Base-by-base conservation (phyloP, 805 yeast genomes). In the Barnettozyma salicaria region DNA sequence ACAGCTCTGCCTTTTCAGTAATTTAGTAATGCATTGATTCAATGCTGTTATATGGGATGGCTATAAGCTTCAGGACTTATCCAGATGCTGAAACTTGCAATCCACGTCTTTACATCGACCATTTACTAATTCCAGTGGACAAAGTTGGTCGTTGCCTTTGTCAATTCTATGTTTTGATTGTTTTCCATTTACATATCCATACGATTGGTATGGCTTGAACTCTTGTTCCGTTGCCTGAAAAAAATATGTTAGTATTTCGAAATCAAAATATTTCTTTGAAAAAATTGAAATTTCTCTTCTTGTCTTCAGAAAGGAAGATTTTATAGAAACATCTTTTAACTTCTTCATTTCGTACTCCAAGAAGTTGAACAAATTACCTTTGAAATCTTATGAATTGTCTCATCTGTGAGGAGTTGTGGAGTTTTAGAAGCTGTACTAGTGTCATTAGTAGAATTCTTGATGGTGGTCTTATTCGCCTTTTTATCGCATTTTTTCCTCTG, bases 201-300 rank as follows among this genome's bases (percentile, higher is more conserved):
- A 40, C 10, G 58, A 52, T 21, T 37, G 30, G 28, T 54, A 54
- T 8, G 57, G 54, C 16, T 34, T 47, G 34, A 52, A 54, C 3
- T 40, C 40, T 20, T 41, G 33, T 9, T 37, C 42, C 18, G 38
- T 36, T 9, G 47, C 41, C 57, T 52, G 27, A 16, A 26, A 16
- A 5, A 13, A n/a, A 10, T 24, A 20, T 34, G 52, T 49, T 47
- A 52, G 56, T 50, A 48, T 11, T 20, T 23, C 32, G 22, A n/a
- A 17, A 6, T 9, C 25, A 11, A 30, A 30, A 26, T 18, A 4
- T 11, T 18, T 16, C 28, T 25, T 25, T 14, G 17, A 20, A 26
- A 24, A 14, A 4, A 14, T 7, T 5, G n/a, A 12, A 21, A 22
- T 8, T 13, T 20, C 8, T 16, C 33, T 20, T 30, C 26, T 3